Evolutionary conservation across 805 yeast genomes (phyloP), one percentile per base, ranked within the genome.

Genomic region (Saturnispora saitoi): DNA sequence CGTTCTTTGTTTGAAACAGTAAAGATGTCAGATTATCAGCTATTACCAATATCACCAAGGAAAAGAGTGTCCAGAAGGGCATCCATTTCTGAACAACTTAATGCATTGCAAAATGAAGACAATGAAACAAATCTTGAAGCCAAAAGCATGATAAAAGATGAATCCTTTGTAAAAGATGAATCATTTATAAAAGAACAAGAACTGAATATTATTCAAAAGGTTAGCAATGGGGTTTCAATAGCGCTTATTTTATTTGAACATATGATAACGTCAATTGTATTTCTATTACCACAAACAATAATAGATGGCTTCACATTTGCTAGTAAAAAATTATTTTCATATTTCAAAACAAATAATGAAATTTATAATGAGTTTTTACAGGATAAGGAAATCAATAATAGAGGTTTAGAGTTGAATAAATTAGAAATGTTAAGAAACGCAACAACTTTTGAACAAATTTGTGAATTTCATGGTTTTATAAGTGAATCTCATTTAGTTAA

Each of bases 401-500:
- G 54, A 15, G 58, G 55, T 45, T 47, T 51, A 10, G 47, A 58
- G 7, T 39, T 55, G 19, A 32, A 47, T 4, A 53, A 61, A 17
- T 58, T 68, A n/a, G 66, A 68, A 44, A 51, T 48, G 8, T 53
- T 82, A 30, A 61, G 77, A 47, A 66, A 69, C 39, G 77, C 85
- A 15, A 62, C 67, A 4, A 69, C 71, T 42, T 79, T 90, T 51
- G 77, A 75, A 44, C 81, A 81, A 42, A 78, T 90, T 70, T 83
- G 89, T 50, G 65, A 57, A 1, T 52, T 83, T 1, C 86, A 81
- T 60, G 91, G 89, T 1, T 86, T 84, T 57, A 70, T 67, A 2
- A 73, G 83, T 12, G 90, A 89, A 56, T 86, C 83, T 57, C 90
- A 86, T 59, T 68, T 91, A 10, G 88, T 88, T 1, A 68, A 73